Evolutionary conservation across 73 alveolate species (phyloP).

Genomic region (Stentor roeselii): DNA sequence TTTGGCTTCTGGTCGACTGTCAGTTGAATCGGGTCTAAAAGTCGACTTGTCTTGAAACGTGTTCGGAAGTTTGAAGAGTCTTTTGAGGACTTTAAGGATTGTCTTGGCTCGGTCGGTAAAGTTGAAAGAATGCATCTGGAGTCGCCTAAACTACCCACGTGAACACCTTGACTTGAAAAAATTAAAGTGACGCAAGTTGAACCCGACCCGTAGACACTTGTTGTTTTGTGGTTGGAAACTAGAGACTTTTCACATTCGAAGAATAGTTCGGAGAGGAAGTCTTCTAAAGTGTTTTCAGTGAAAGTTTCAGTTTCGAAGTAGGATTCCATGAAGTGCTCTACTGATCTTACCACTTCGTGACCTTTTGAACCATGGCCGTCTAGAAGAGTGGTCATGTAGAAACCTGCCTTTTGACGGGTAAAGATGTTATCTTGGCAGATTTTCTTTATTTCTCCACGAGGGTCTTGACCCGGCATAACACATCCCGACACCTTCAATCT

Average conservation of each 20-base stretch:
- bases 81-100: not conserved
- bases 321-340: not conserved
- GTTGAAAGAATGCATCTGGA: not conserved
- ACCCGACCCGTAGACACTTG: not conserved
- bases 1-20: constrained; percentile 21
- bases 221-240: not conserved
- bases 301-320: not conserved
- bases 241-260: not conserved
- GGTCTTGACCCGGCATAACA: not conserved
- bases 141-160: constrained; percentile 16
- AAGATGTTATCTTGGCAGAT: not conserved
- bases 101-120: not conserved
- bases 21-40: constrained; percentile 16
- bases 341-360: not conserved
- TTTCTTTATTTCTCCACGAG: not conserved
- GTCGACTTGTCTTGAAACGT: not conserved
- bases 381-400: not conserved
- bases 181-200: not conserved
- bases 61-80: not conserved
- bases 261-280: not conserved
- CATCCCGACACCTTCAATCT: not conserved
- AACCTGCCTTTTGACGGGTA: not conserved
- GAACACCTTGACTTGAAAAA: not conserved
- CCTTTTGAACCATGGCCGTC: constrained; percentile 26
- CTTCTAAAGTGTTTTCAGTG: not conserved